These are phyloP conservation scores for Aspergillus pseudoglaucus DNA, from an alignment of 2,329 filamentous ascomycete genomes.

Conservation along the genomic window DNA sequence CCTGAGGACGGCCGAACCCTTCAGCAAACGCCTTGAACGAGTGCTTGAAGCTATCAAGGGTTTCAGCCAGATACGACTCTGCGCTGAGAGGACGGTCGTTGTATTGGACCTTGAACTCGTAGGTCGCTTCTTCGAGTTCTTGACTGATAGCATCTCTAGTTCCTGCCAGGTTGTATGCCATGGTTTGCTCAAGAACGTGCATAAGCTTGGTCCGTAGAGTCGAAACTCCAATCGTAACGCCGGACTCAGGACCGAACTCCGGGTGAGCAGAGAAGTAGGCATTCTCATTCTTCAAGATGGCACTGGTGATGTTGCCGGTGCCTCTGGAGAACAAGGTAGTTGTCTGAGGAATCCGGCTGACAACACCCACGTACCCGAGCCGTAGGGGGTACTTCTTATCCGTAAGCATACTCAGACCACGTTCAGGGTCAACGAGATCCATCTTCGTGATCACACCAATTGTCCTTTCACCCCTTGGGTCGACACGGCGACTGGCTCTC, in stretches of 20 bases:
- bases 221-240: slow-evolving; percentile 72
- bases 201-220: slow-evolving; percentile 92
- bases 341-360: slow-evolving; percentile 68
- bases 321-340: slow-evolving; percentile 75
- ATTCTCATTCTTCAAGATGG: slow-evolving; percentile 82
- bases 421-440: slow-evolving; percentile 82
- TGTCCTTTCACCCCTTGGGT: slow-evolving; percentile 88
- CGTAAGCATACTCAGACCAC: slow-evolving; percentile 70
- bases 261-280: slow-evolving; percentile 79
- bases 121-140: slow-evolving; percentile 92
- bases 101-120: slow-evolving; percentile 99
- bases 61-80: slow-evolving; percentile 94
- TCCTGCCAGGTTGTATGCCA: slow-evolving; percentile 83
- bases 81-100: slow-evolving; percentile 92
- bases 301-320: slow-evolving; percentile 67
- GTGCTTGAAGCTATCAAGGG: slow-evolving; percentile 93
- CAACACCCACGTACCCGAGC: slow-evolving; percentile 93
- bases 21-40: slow-evolving; percentile 93
- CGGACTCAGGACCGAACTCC: slow-evolving; percentile 68
- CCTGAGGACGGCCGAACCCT: slow-evolving; percentile 79
- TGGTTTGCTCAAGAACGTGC: slow-evolving; percentile 92
- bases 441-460: slow-evolving; percentile 99
- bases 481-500: slow-evolving; percentile 80
- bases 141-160: slow-evolving; percentile 90
- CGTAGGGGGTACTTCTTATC: slow-evolving; percentile 91